Evolutionary conservation across 2,329 filamentous ascomycete species (phyloP).

Genomic region (Chaetothyriales sp.): DNA sequence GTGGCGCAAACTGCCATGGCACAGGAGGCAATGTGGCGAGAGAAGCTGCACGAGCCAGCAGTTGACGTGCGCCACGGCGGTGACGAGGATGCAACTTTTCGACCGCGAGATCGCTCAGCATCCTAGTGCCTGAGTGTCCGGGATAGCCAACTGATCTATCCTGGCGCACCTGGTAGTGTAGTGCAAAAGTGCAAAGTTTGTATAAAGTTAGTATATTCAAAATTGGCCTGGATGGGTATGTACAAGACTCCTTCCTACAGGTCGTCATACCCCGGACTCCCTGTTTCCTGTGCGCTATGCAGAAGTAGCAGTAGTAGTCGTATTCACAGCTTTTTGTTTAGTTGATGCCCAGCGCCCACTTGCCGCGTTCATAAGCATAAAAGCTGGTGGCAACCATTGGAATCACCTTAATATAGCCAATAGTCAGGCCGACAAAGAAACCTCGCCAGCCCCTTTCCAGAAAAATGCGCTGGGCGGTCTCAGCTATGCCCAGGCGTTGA

Average conservation of each 20-base stretch:
- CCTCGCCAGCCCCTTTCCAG: slow-evolving; percentile 61
- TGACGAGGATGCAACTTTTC: not conserved
- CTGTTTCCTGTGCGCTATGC: not conserved
- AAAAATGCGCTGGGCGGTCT: slow-evolving; percentile 63
- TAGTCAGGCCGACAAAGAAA: slow-evolving; percentile 84
- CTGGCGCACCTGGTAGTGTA: not conserved
- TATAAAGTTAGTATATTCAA: not conserved
- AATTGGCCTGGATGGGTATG: not conserved
- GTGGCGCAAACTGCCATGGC: not conserved
- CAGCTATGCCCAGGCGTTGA: slow-evolving; percentile 57
- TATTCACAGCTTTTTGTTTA: not conserved
- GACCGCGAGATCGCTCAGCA: not conserved
- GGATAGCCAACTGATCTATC: not conserved
- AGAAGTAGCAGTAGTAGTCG: not conserved
- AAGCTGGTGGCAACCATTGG: slow-evolving; percentile 69
- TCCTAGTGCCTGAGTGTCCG: not conserved
- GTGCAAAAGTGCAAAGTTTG: not conserved
- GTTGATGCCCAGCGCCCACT: slow-evolving; percentile 51
- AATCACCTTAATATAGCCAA: slow-evolving; percentile 88
- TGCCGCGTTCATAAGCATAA: slow-evolving; percentile 51
- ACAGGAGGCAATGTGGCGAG: not conserved
- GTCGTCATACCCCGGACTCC: not conserved
- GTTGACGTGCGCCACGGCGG: not conserved
- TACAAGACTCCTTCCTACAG: not conserved
- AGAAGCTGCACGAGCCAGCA: not conserved